These are phyloP conservation scores for Trametes sanguinea DNA, from an alignment of 768 basidiomycete species.

Conservation along the genomic window DNA sequence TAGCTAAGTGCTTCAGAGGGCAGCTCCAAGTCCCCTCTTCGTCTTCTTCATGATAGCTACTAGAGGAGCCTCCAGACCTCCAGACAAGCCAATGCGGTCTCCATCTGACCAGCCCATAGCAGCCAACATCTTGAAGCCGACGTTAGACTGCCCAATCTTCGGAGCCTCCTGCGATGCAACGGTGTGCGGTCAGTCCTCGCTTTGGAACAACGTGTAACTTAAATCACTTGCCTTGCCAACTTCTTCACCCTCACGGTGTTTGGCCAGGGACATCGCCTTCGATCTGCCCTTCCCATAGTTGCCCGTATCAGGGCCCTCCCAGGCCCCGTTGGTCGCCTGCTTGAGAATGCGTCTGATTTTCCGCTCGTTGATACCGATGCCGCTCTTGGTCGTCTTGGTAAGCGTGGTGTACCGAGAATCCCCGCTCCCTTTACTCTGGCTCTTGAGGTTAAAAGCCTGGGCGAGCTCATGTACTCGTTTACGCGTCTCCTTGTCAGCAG, in stretches of 20 bases:
- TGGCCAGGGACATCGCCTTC: conserved; percentile 37
- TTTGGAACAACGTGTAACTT: background rate
- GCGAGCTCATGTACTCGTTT: conserved; percentile 81
- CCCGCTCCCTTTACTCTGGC: conserved; percentile 72
- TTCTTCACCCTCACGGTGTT: conserved; percentile 80
- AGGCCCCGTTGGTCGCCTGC: conserved; percentile 34
- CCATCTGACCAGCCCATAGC: conserved; percentile 94
- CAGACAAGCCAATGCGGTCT: conserved; percentile 62
- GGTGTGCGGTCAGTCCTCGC: background rate
- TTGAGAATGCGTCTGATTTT: conserved; percentile 53
- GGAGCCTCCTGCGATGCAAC: conserved; percentile 60
- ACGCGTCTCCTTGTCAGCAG: conserved; percentile 72
- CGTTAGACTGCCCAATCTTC: conserved; percentile 75
- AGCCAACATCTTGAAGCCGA: conserved; percentile 86
- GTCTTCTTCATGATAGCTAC: conserved; percentile 85
- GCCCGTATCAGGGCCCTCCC: conserved; percentile 16
- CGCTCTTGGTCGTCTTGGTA: conserved; percentile 63
- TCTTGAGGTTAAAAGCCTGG: conserved; percentile 74
- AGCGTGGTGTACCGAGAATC: conserved; percentile 75
- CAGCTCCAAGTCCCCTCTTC: conserved; percentile 82
- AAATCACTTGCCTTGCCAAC: conserved; percentile 68
- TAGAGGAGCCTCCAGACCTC: conserved; percentile 74
- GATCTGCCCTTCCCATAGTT: conserved; percentile 35
- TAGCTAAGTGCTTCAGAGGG: background rate
- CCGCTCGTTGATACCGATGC: conserved; percentile 54